These are phyloP conservation scores for Metrosideros polymorpha DNA, from an alignment of 441 rosid species.

Conservation along the genomic window DNA sequence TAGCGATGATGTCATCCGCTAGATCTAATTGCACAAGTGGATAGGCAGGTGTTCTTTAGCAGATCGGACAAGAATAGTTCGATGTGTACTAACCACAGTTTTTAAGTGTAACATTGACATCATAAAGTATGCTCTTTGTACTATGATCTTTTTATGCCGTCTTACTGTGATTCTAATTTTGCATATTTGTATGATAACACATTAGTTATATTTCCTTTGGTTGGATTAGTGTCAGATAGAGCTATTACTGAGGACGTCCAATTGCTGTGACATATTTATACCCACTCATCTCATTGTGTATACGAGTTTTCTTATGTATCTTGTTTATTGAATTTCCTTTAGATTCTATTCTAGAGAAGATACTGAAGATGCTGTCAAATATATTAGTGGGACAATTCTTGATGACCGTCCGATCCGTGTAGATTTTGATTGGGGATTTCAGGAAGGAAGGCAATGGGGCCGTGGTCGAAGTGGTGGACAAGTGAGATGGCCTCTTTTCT, in stretches of 20 bases:
- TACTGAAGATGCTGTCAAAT: constrained; percentile 90
- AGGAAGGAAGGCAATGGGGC: constrained; percentile 99
- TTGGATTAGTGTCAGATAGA: background rate
- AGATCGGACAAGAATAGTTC: background rate
- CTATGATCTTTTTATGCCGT: background rate
- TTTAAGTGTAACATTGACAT: background rate
- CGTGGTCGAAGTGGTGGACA: constrained; percentile 99
- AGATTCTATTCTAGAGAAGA: constrained; percentile 97
- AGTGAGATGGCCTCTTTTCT: constrained; percentile 24
- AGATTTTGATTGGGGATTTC: constrained; percentile 98
- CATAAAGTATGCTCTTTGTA: background rate
- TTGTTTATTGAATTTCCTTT: background rate
- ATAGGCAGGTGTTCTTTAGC: background rate
- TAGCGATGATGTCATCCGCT: background rate
- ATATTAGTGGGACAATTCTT: constrained; percentile 88
- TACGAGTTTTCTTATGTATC: background rate
- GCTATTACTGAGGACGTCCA: background rate
- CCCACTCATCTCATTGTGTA: background rate
- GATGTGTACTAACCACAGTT: background rate
- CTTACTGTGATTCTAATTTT: background rate
- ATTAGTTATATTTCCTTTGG: background rate
- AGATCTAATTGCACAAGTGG: background rate
- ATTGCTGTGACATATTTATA: background rate
- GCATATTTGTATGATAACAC: background rate
- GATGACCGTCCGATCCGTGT: constrained; percentile 98